phyloP scores from a whole-genome alignment of 2,329 filamentous ascomycete species.

The Scedosporium apiospermum region DNA sequence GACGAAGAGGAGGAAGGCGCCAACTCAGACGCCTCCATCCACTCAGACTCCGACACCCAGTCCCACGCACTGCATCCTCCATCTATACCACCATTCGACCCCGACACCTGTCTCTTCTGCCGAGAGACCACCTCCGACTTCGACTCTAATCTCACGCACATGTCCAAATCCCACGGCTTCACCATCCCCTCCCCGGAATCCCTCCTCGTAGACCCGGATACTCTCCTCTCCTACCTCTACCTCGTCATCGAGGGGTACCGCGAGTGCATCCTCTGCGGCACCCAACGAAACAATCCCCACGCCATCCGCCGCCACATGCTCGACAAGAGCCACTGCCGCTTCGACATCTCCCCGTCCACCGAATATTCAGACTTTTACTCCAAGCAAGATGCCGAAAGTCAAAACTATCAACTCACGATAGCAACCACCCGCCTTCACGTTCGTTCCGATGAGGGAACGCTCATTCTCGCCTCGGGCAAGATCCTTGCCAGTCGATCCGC shows the following conservation, averaged over 20 bases:
- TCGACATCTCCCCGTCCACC: slow-evolving; percentile 24
- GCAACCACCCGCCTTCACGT: neutral
- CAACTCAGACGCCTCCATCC: neutral
- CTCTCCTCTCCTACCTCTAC: slow-evolving; percentile 36
- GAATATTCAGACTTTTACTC: slow-evolving; percentile 33
- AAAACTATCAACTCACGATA: neutral
- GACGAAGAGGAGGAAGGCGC: neutral
- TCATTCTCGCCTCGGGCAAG: neutral
- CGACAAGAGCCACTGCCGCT: slow-evolving; percentile 37
- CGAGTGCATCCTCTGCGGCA: slow-evolving; percentile 42
- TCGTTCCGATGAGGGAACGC: neutral
- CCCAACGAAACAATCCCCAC: slow-evolving; percentile 28
- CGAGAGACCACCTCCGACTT: slow-evolving; percentile 17
- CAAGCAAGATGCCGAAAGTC: slow-evolving; percentile 10
- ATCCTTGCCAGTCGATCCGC: neutral
- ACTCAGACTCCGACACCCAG: neutral
- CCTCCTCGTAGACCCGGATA: slow-evolving; percentile 34
- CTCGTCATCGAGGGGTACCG: slow-evolving; percentile 38
- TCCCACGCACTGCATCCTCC: neutral
- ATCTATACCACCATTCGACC: slow-evolving; percentile 14
- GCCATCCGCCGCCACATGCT: slow-evolving; percentile 43
- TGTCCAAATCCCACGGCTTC: slow-evolving; percentile 38
- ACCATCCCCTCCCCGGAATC: slow-evolving; percentile 27
- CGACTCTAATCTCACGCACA: slow-evolving; percentile 33
- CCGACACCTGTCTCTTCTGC: slow-evolving; percentile 34